Percentiles rank a stretch among this genome's conserved stretches.
Evolutionary conservation across 2,329 filamentous ascomycete genomes (phyloP).

Genomic region (Fusarium sp.): DNA sequence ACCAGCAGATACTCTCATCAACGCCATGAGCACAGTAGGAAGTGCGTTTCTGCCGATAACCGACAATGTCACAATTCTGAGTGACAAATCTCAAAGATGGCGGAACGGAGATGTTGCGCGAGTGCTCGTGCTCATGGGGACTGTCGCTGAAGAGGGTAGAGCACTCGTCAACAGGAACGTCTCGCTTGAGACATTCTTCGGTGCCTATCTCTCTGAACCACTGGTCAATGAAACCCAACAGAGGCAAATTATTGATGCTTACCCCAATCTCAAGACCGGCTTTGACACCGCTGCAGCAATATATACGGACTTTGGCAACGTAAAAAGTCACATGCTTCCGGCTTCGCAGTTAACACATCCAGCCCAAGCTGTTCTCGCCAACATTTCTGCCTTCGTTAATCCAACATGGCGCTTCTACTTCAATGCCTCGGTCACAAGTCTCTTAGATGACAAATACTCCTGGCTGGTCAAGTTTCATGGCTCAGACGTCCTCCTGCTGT

Average conservation of each 20-base stretch:
- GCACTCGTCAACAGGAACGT: constrained; percentile 36
- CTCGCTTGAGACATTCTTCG: constrained; percentile 30
- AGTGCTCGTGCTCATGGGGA: constrained; percentile 41
- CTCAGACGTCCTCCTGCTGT: constrained; percentile 39
- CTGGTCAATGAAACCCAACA: constrained; percentile 16
- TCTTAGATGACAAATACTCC: constrained; percentile 26
- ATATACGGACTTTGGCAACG: constrained; percentile 39
- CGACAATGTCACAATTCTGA: constrained; percentile 33
- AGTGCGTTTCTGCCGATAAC: constrained; percentile 22
- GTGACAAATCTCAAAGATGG: constrained; percentile 33
- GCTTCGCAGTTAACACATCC: background rate
- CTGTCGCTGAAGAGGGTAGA: constrained; percentile 39
- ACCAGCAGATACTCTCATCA: constrained; percentile 18
- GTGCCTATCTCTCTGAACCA: constrained; percentile 4
- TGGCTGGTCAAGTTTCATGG: constrained; percentile 43
- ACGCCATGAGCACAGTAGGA: constrained; percentile 5
- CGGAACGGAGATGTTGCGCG: constrained; percentile 12
- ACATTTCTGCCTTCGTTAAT: constrained; percentile 27
- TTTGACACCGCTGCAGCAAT: constrained; percentile 42
- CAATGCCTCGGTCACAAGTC: constrained; percentile 37
- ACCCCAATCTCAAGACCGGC: constrained; percentile 20
- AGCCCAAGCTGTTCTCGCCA: constrained; percentile 41
- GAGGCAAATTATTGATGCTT: constrained; percentile 26
- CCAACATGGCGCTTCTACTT: constrained; percentile 43
- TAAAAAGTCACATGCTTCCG: constrained; percentile 29